Evolutionary conservation across 1,284 basidiomycete species (phyloP).

Genomic region (Fistulinella cinereoalba): DNA sequence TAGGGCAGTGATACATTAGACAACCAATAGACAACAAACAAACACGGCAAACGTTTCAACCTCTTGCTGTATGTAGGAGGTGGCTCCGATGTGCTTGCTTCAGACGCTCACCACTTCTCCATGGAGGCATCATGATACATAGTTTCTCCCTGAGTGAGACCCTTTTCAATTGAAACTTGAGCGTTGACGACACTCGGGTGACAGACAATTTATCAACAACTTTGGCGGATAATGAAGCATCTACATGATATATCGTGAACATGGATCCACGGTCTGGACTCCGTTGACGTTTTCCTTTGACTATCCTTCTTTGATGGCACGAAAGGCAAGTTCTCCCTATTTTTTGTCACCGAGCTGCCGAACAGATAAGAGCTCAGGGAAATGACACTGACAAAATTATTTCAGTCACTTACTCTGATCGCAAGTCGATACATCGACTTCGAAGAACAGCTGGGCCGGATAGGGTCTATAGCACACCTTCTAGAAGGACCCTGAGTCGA

Average conservation of each 20-base stretch:
- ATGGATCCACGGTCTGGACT: conserved; percentile 24
- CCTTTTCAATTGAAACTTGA: conserved; percentile 22
- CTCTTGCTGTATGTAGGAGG: no score
- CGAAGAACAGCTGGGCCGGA: conserved; percentile 23
- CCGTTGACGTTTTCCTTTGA: conserved; percentile 28
- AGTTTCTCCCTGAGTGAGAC: conserved; percentile 27
- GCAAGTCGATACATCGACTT: conserved; percentile 37
- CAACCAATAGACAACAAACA: no score
- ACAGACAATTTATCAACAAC: conserved; percentile 20
- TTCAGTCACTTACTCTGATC: conserved; percentile 1
- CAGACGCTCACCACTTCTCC: conserved; percentile 12
- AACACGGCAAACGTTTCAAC: no score
- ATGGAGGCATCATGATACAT: conserved; percentile 22
- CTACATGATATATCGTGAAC: conserved; percentile 14
- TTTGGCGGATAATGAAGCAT: conserved; percentile 18
- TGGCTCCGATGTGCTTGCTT: no score
- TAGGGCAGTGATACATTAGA: no score
- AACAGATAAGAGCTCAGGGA: neutral
- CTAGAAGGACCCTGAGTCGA: conserved; percentile 11
- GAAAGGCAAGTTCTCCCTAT: conserved; percentile 25
- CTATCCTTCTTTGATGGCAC: conserved; percentile 27
- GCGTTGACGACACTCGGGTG: conserved; percentile 17
- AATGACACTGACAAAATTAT: no score
- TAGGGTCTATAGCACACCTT: neutral
- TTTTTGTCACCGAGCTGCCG: conserved; percentile 26